Evolutionary conservation across 306 rosid genomes (phyloP).

Genomic region (Vigna angularis): DNA sequence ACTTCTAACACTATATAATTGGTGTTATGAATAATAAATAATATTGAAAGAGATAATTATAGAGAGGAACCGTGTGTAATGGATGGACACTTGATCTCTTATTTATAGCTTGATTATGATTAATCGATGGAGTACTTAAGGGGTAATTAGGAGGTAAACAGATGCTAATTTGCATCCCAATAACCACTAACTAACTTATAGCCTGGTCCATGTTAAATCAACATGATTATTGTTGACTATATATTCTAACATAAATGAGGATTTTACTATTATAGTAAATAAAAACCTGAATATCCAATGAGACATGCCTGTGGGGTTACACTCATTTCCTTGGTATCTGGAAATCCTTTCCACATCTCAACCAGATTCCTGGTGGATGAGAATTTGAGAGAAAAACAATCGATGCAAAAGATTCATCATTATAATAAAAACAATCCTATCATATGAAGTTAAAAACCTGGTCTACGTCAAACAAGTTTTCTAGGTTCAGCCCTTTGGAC

Average conservation of each 20-base stretch:
- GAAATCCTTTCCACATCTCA: conserved; percentile 25
- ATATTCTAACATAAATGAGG: neutral
- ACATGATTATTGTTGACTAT: neutral
- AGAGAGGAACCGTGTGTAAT: neutral
- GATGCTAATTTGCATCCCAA: neutral
- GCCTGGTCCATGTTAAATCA: neutral
- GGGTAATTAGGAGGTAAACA: conserved; percentile 3
- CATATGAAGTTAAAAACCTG: conserved; percentile 59
- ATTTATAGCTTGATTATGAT: neutral
- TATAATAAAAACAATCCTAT: conserved; percentile 15
- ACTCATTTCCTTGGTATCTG: conserved; percentile 35
- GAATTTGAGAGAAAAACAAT: conserved; percentile 14
- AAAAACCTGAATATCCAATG: conserved; percentile 29
- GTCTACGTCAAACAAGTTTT: conserved; percentile 77
- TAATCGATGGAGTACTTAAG: neutral
- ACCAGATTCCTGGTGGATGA: conserved; percentile 33
- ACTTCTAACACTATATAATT: neutral
- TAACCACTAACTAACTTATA: neutral
- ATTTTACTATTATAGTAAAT: conserved; percentile 7
- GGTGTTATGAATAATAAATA: too few species aligned
- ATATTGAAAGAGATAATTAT: too few species aligned
- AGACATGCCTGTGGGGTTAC: conserved; percentile 19
- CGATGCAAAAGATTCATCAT: conserved; percentile 19
- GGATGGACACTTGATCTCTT: neutral
- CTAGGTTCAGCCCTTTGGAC: conserved; percentile 88